Evolutionary conservation across 2,329 filamentous ascomycete genomes (phyloP), one percentile per base, ranked within the genome.

Genomic region (Botrytis cinerea): DNA sequence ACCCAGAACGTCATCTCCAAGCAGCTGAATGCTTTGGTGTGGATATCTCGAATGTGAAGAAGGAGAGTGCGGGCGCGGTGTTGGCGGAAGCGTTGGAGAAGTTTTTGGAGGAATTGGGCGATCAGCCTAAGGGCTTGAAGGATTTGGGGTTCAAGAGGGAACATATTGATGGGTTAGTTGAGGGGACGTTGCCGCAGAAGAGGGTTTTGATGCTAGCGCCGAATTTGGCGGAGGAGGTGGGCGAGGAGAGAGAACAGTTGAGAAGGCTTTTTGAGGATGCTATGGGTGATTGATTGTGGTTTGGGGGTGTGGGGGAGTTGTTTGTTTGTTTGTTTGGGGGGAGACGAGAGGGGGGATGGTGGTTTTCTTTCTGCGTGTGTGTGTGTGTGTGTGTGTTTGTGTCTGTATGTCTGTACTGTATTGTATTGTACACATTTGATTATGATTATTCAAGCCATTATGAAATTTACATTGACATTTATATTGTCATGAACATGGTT

Each of bases 141-240:
- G 90, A 88, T 54, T 84, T 99, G 20, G 97, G 96, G 0, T 99
- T 98, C 80, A 87, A 87, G 71, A 84, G 83, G 25, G 88, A 89
- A 57, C 89, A 98, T 84, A 85, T 99, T 28, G 93, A 97, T 76
- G 89, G 86, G 16, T 84, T 99, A 75, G 94, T 99, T 1, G 95
- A 98, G 83, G 97, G 96, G 1, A 99, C 96, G 0, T 91, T 99
- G 75, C 96, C 96, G 8, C 96, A 99, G 84, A 90, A 90, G 73
- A 87, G 96, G 77, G 97, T 99, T 72, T 82, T 99, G 80, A 96
- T 95, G 91, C 84, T 99, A 75, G 96, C 96, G 45, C 97, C 96
- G 0, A 94, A 89, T 40, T 82, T 99, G 79, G 89, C 88, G 57
- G 88, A 87, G 77, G 92, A 94, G 80, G 82, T 93, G 64, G 86